Base-by-base conservation (phyloP, 176 grass and related monocot species). In the Oropetium thomaeum region DNA sequence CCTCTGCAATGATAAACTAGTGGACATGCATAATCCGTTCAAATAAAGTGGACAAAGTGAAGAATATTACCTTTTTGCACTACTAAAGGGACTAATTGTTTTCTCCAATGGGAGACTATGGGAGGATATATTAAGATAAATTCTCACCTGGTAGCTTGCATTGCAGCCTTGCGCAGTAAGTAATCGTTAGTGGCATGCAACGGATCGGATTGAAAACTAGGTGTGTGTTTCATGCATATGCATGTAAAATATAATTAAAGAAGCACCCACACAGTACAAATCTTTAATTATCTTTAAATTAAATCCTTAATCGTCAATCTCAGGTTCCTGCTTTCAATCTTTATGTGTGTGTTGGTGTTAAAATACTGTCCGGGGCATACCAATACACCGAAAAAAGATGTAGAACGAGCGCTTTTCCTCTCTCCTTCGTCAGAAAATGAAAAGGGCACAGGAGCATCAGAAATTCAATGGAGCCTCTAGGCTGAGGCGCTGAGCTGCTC, bases 171-270 rank as follows among this genome's bases (percentile, higher is more conserved):
- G 40, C n/a, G 25, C 27, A 15, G 30, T 42, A 76, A 76, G 73
- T 76, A 76, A 76, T 48, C 41, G 58, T 8, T 35, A 22, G 41
- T 34, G 73, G 3, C 20, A 76, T 49, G 73, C 58, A 23, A 79
- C 47, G 39, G 20, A 70, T 9, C 4, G 2, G 70, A 80, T 60
- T 28, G 8, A 40, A 40, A 80, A 70, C 6, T 12, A 57, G 37
- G 67, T 45, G 44, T 45, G 44, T 37, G 32, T 26, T 80, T 52
- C 23, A 62, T 39, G 57, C 58, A 23, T 41, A 25, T 12, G n/a
- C n/a, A n/a, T n/a, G n/a, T n/a, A n/a, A 47, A 41, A 73, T 54
- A 34, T 43, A 73, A 73, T 34, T 43, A 73, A 73, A n/a, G 45
- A 26, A 19, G 9, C 12, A 11, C 33, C 32, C 69, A 32, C 31